Conservation (phyloP, 1,284 basidiomycete species). For the Pholiota adiposa region DNA sequence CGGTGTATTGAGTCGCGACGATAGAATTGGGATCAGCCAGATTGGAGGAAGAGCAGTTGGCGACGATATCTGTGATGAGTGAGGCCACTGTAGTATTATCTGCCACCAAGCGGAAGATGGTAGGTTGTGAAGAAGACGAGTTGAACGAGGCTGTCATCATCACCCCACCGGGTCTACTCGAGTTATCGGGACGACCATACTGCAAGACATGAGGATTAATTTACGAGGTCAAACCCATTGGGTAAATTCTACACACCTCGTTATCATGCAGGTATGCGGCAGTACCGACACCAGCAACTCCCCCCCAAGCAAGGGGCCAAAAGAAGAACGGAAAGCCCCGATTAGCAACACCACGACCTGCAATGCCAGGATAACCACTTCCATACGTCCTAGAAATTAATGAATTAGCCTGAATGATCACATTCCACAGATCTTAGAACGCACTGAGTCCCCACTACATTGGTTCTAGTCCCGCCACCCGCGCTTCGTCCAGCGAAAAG, state of each 20-base stretch:
- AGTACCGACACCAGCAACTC: slow-evolving; percentile 36
- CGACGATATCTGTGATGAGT: slow-evolving; percentile 49
- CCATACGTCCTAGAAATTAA: slow-evolving; percentile 50
- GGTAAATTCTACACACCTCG: slow-evolving; percentile 33
- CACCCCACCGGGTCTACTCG: slow-evolving; percentile 61
- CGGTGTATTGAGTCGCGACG: slow-evolving; percentile 26
- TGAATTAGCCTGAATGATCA: not conserved
- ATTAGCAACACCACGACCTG: slow-evolving; percentile 45
- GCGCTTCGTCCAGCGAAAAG: slow-evolving; percentile 37
- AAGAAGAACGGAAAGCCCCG: slow-evolving; percentile 60
- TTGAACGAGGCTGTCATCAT: slow-evolving; percentile 54
- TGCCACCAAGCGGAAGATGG: slow-evolving; percentile 59
- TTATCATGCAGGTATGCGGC: slow-evolving; percentile 41
- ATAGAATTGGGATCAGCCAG: slow-evolving; percentile 22
- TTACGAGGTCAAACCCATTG: slow-evolving; percentile 24
- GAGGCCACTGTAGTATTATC: slow-evolving; percentile 59
- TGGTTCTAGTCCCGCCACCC: slow-evolving; percentile 41
- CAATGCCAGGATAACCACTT: slow-evolving; percentile 57
- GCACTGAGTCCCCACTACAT: slow-evolving; percentile 40
- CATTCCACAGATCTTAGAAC: slow-evolving; percentile 13
- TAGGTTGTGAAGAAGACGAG: slow-evolving; percentile 45
- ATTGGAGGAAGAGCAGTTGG: slow-evolving; percentile 47
- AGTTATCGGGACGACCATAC: slow-evolving; percentile 59
- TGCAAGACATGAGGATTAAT: slow-evolving; percentile 43
- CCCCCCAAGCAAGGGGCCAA: slow-evolving; percentile 62